Evolutionary conservation across 2,329 filamentous ascomycete species (phyloP).

Genomic region (Camptophora hylomeconis): DNA sequence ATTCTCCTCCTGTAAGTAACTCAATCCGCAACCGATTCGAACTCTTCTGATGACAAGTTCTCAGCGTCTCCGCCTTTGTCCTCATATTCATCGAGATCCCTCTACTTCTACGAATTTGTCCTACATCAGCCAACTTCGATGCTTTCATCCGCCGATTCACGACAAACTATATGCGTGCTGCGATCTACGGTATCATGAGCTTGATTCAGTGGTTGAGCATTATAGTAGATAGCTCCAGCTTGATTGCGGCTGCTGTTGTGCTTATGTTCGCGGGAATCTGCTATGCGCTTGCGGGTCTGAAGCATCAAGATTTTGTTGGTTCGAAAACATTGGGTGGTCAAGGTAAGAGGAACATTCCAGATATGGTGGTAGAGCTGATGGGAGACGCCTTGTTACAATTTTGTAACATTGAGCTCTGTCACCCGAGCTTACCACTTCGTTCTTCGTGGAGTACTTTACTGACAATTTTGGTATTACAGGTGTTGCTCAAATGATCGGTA

Average conservation of each 20-base stretch:
- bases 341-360: too few species aligned
- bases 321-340: constrained; percentile 94
- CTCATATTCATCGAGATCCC: constrained; percentile 84
- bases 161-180: constrained; percentile 89
- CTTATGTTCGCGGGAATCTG: constrained; percentile 64
- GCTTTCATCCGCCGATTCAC: constrained; percentile 79
- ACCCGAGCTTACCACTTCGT: too few species aligned
- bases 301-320: constrained; percentile 34
- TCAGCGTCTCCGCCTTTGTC: constrained; percentile 55
- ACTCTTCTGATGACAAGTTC: constrained; percentile 2
- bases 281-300: constrained; percentile 44
- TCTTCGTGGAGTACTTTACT: too few species aligned
- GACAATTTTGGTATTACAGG: too few species aligned
- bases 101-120: constrained; percentile 91
- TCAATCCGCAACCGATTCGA: not conserved
- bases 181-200: constrained; percentile 70
- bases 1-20: constrained; percentile 41
- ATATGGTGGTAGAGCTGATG: constrained; percentile 94
- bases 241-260: constrained; percentile 79
- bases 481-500: constrained; percentile 19
- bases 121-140: constrained; percentile 83
- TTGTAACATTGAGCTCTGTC: too few species aligned
- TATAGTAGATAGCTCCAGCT: constrained; percentile 48
- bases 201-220: constrained; percentile 75
- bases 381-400: too few species aligned